These are phyloP conservation scores for Chondrus crispus DNA, from an alignment of 23 red algal species.

Conservation along the genomic window DNA sequence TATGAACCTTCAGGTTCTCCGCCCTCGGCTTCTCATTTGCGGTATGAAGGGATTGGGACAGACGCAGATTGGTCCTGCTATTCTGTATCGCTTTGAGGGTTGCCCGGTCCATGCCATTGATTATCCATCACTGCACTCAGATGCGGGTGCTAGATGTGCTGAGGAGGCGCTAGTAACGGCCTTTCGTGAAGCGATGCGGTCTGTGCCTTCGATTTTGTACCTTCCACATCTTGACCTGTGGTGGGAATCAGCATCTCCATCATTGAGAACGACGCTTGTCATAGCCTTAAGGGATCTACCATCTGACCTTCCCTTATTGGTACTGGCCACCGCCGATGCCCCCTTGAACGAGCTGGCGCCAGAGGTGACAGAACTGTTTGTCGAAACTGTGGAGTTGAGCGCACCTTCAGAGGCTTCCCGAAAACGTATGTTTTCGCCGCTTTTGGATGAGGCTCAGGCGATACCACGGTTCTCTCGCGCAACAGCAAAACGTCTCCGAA, in stretches of 20 bases:
- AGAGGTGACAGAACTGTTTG: constrained; percentile 49
- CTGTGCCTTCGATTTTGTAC: constrained; percentile 74
- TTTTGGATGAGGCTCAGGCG: constrained; percentile 34
- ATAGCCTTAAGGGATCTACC: constrained; percentile 68
- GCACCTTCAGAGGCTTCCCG: constrained; percentile 39
- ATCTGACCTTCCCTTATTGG: constrained; percentile 64
- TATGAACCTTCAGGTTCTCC: constrained; percentile 41
- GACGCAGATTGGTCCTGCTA: constrained; percentile 54
- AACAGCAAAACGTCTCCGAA: constrained; percentile 11
- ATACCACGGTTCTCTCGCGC: constrained; percentile 29
- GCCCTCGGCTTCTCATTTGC: constrained; percentile 68
- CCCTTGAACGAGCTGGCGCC: constrained; percentile 35
- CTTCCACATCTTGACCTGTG: constrained; percentile 77
- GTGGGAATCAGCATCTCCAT: constrained; percentile 55
- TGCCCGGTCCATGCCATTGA: constrained; percentile 78
- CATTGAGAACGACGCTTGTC: constrained; percentile 41
- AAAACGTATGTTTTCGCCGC: constrained; percentile 56
- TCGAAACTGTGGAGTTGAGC: constrained; percentile 34
- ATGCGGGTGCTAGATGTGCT: constrained; percentile 43
- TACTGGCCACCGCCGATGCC: constrained; percentile 69
- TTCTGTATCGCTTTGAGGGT: constrained; percentile 69
- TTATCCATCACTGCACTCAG: constrained; percentile 66
- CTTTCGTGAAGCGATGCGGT: constrained; percentile 75
- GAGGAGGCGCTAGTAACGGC: constrained; percentile 77
- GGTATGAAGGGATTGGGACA: constrained; percentile 79